Base-by-base conservation (phyloP, 805 yeast species). In the Schwanniomyces vanrijiae region DNA sequence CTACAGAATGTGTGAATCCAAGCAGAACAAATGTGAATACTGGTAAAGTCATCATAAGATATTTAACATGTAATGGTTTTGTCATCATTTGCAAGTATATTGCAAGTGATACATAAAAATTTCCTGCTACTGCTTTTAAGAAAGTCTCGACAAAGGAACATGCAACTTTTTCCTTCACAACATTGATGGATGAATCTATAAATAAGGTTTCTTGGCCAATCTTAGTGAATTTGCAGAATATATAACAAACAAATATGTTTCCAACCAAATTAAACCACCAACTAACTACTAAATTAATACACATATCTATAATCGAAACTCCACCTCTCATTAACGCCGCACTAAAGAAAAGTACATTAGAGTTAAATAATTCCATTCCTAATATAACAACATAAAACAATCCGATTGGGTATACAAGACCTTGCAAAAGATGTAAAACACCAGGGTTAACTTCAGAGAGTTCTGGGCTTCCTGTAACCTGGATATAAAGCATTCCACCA, bases 1-100 rank as follows among this genome's bases (percentile, higher is more conserved):
- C 96, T 7, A 88, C 90, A 1, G 82, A 81, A 60, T 88, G 95
- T 2, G 88, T 82, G 64, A 82, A 88, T 0, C 95, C 94, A 73
- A 84, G 71, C 1, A 84, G 56, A n/a, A 86, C 94, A 64, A 88
- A 86, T 0, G 91, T 82, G 63, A 86, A 86, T 13, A 88, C 74
- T 0, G 96, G 96, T 18, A 87, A 60, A 13, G 73, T 58, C 69
- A 88, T 77, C 69, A 85, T 65, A 5, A 84, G 40, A 24, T 84
- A 72, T 55, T 85, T 86, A 29, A 88, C 95, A 59, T 88, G 95
- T 8, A 84, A 59, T 0, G 96, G 95, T 58, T 84, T 86, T 5
- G 86, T 87, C 83, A 88, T 78, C 35, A 88, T 68, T 59, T 88
- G 95, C 40, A 88, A 65, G 64, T 86, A 88, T 7, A 87, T 82